A percentile compares a stretch with the other conserved stretches of the same genome.
These are phyloP conservation scores for Vitis labrusca DNA, from an alignment of 164 flowering plant species.

Conservation along the genomic window DNA sequence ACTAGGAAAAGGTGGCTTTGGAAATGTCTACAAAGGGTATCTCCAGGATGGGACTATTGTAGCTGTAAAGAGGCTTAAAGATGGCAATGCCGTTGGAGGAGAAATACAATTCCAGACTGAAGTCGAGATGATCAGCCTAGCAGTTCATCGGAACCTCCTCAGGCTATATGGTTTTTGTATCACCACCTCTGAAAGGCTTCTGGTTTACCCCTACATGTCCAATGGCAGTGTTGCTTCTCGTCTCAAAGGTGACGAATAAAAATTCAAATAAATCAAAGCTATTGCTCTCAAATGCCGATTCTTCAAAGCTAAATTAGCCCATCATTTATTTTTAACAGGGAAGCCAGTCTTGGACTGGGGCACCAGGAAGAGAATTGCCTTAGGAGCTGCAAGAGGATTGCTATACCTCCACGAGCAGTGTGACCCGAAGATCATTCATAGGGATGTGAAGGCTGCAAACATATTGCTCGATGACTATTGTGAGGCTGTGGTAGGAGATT, in stretches of 20 bases:
- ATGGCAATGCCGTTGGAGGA: constrained; percentile 69
- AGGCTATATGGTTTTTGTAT: constrained; percentile 69
- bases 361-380: constrained; percentile 78
- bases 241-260: constrained; percentile 52
- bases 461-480: constrained; percentile 82
- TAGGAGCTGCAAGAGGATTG: constrained; percentile 85
- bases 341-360: constrained; percentile 80
- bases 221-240: constrained; percentile 87
- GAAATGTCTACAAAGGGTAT: constrained; percentile 71
- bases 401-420: constrained; percentile 92
- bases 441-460: constrained; percentile 94
- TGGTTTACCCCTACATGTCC: constrained; percentile 80
- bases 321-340: constrained; percentile 28
- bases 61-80: constrained; percentile 83
- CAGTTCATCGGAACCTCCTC: constrained; percentile 79
- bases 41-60: constrained; percentile 70
- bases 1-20: constrained; percentile 80
- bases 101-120: constrained; percentile 85
- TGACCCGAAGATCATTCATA: constrained; percentile 89
- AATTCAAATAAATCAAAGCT: neutral
- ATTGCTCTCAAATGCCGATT: neutral
- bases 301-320: neutral
- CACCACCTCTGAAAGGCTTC: constrained; percentile 62
- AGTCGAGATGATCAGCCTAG: constrained; percentile 83
- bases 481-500: constrained; percentile 95